Base-by-base conservation (phyloP, 2,329 filamentous ascomycete genomes). In the Talaromyces sp. region DNA sequence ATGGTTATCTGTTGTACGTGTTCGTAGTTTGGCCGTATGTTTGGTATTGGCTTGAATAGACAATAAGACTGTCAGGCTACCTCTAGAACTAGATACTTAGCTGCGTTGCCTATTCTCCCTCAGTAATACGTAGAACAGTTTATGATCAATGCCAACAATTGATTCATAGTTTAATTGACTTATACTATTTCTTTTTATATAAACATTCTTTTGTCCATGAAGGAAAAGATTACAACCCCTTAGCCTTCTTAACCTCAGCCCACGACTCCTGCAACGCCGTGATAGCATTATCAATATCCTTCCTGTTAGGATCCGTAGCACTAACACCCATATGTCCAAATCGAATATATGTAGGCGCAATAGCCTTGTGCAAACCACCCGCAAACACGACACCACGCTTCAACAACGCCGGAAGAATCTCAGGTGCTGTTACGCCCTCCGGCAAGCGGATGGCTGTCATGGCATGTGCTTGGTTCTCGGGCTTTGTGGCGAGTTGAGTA, bases 361-460 rank as follows among this genome's bases (percentile, higher is more conserved):
- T 96, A 77, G 96, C 92, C 85, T 95, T 97, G 84, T 99, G 95
- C 72, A 99, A 85, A 67, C 95, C 95, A 67, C 93, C 95, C 27
- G 95, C 95, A 76, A 98, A 98, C 67, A 99, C 87, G 47, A 99
- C 91, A 34, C 93, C 93, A 79, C 91, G 93, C 82, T 91, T 91
- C 68, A 92, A 79, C 68, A 99, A 82, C 75, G 88, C 93, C 13
- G 95, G 93, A 62, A 99, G 84, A 38, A 99, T 83, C 70, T 97
- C 91, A 2, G 93, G 86, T 34, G 91, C 89, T 71, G 89, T 88
- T 62, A 98, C 82, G 47, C 85, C 89, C 68, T 98, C 92, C 1
- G 95, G 95, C 64, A 99, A 85, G 79, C 95, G 97, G 71, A 99
- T 95, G 66, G 95, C 94, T 3, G 95, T 99, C 95, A 99, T 99